Percentiles rank a stretch among this genome's conserved stretches.
These are phyloP conservation scores for Schwanniomyces vanrijiae DNA, from an alignment of 805 yeast species.

Conservation along the genomic window DNA sequence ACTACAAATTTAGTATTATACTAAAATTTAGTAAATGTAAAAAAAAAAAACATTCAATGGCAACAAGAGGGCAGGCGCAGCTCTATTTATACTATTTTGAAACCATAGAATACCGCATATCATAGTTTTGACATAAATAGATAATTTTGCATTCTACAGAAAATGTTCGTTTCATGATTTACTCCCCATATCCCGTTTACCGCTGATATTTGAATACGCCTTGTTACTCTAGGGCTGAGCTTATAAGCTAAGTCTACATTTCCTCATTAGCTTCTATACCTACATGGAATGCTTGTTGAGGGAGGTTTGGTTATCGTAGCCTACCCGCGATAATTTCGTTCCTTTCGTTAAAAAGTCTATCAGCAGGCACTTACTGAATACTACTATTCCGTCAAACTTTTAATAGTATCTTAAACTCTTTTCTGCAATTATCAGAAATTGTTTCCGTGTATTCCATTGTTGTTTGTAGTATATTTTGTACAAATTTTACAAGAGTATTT, in stretches of 20 bases:
- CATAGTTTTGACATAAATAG: neutral
- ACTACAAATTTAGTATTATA: slow-evolving; percentile 3
- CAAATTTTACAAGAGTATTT: neutral
- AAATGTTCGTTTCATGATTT: neutral
- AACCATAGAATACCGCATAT: neutral
- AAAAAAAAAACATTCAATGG: neutral
- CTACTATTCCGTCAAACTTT: neutral
- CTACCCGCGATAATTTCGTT: neutral
- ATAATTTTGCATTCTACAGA: neutral
- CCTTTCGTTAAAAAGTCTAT: neutral
- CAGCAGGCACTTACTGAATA: neutral
- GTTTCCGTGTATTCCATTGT: neutral
- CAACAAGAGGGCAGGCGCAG: slow-evolving; percentile 2
- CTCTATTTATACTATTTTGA: slow-evolving; percentile 1
- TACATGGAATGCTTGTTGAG: neutral
- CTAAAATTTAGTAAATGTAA: neutral
- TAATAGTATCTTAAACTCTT: neutral
- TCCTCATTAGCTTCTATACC: neutral
- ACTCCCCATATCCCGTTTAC: neutral
- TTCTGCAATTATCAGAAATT: neutral
- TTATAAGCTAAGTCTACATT: too few species aligned
- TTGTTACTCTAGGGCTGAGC: too few species aligned
- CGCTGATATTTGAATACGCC: neutral
- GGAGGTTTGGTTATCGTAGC: neutral
- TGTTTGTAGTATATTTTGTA: neutral